Conservation (phyloP, 2,329 filamentous ascomycete genomes). For the Trichoderma arundinaceum region DNA sequence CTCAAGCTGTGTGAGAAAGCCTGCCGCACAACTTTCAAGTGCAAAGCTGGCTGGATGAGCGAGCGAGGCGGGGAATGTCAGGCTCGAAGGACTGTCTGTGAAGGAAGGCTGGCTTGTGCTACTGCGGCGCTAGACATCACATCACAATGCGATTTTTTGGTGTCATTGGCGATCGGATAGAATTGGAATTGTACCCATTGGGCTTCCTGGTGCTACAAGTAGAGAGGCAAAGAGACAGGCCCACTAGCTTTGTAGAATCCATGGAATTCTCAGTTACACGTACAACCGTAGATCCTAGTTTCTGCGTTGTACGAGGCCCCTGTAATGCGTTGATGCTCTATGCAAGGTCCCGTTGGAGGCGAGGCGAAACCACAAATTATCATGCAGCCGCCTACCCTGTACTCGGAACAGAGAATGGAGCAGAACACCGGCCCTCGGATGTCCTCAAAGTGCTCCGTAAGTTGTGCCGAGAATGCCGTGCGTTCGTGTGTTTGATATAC, state of each 20-base stretch:
- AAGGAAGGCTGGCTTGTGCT: conserved; percentile 1
- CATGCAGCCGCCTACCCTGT: conserved; percentile 8
- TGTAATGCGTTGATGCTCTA: neutral
- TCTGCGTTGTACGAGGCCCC: neutral
- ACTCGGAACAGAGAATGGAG: neutral
- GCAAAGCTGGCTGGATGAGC: conserved; percentile 2
- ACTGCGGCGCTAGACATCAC: neutral
- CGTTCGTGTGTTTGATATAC: neutral
- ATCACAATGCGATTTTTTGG: neutral
- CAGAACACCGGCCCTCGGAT: neutral
- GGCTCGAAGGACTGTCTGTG: neutral
- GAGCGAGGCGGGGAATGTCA: neutral
- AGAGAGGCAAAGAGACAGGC: no score
- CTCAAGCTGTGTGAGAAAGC: neutral
- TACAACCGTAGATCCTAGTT: neutral
- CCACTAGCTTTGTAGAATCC: neutral
- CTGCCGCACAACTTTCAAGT: neutral
- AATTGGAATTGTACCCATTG: no score
- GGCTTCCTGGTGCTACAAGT: no score
- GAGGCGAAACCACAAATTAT: neutral
- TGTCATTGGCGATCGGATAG: neutral
- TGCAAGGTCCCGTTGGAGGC: conserved; percentile 29
- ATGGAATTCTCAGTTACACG: neutral
- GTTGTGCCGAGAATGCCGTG: conserved; percentile 20
- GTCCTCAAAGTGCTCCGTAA: neutral